A percentile compares a stretch with the other conserved stretches of the same genome.
These are phyloP conservation scores for Serendipita indica DNA, from an alignment of 768 basidiomycete genomes.

Conservation along the genomic window DNA sequence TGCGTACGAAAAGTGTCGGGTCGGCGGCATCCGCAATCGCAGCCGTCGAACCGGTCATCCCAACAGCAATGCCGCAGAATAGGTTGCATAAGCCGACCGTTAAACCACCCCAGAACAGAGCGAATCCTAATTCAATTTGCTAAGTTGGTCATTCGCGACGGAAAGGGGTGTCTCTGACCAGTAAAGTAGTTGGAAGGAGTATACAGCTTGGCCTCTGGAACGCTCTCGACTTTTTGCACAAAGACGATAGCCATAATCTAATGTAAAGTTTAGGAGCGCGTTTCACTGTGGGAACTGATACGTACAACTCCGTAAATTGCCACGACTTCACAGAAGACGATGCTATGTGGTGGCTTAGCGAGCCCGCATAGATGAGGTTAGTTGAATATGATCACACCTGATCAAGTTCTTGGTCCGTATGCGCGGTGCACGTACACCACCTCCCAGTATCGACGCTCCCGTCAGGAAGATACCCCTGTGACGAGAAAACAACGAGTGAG, in stretches of 20 bases:
- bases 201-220: conserved; percentile 57
- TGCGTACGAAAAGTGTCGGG: conserved; percentile 88
- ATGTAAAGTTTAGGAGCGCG: background rate
- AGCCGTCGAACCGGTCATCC: conserved; percentile 88
- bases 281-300: conserved; percentile 14
- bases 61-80: conserved; percentile 86
- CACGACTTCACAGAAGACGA: conserved; percentile 99
- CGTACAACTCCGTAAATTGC: conserved; percentile 93
- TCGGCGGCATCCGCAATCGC: conserved; percentile 93
- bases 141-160: background rate
- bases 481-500: background rate
- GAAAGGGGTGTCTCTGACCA: conserved; percentile 29
- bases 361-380: background rate
- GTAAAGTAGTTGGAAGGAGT: conserved; percentile 87
- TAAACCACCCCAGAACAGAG: conserved; percentile 93
- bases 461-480: conserved; percentile 94
- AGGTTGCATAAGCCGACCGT: conserved; percentile 91
- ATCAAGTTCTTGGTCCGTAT: conserved; percentile 97
- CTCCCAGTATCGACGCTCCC: conserved; percentile 90
- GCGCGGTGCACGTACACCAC: conserved; percentile 83
- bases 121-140: conserved; percentile 44
- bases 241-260: conserved; percentile 96
- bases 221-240: conserved; percentile 55
- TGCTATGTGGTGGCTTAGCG: conserved; percentile 33
- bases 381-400: conserved; percentile 38